Evolutionary conservation across 257 asterid genomes (phyloP).

Genomic region (Rauvolfia tetraphylla): DNA sequence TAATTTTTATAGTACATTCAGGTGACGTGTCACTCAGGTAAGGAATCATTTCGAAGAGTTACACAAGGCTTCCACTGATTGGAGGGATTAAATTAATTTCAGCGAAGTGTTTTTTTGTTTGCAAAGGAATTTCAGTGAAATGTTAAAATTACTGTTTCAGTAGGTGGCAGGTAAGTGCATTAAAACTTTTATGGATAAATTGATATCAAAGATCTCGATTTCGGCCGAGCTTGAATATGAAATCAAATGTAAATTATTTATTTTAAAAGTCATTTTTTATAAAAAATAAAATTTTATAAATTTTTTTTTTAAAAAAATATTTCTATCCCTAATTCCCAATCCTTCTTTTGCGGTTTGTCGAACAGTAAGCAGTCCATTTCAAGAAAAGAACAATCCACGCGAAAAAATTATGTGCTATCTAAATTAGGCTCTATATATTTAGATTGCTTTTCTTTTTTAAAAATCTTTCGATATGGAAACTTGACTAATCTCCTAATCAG

Average conservation of each 20-base stretch:
- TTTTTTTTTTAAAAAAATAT: too few relatives aligned
- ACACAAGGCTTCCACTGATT: neutral
- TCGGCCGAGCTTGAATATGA: too few relatives aligned
- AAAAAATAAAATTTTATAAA: too few relatives aligned
- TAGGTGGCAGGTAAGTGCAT: neutral
- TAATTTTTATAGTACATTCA: neutral
- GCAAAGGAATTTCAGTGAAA: neutral
- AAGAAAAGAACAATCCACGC: constrained; percentile 14
- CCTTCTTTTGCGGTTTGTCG: neutral
- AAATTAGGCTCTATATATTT: too few relatives aligned
- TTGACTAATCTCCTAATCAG: too few relatives aligned
- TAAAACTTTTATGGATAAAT: neutral
- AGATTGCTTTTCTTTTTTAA: too few relatives aligned
- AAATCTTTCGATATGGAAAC: too few relatives aligned
- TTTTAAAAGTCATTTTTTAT: too few relatives aligned
- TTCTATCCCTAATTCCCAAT: neutral
- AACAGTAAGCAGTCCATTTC: neutral
- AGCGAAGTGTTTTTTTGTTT: neutral
- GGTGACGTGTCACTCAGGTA: neutral
- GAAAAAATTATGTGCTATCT: neutral
- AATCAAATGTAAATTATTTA: too few relatives aligned
- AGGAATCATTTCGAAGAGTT: neutral
- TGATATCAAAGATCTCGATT: too few relatives aligned
- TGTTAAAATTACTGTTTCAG: neutral
- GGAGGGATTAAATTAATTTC: too few relatives aligned